Conservation (phyloP, 2,329 filamentous ascomycete species). For the Ophiostoma australiae region DNA sequence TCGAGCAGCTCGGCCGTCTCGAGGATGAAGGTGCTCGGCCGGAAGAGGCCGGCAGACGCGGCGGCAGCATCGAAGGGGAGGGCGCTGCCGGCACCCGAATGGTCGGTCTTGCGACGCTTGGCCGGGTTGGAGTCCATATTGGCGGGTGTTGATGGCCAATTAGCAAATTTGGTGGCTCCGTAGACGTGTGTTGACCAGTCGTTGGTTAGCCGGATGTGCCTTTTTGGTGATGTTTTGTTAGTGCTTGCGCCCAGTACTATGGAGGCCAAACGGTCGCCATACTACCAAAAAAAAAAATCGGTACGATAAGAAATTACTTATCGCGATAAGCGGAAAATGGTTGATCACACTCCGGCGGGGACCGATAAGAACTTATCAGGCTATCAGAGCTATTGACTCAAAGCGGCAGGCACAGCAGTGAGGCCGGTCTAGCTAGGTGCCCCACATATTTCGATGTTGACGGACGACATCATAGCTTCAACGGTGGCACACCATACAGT, state of each 20-base stretch:
- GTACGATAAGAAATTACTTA: slow-evolving; percentile 15
- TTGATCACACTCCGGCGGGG: slow-evolving; percentile 25
- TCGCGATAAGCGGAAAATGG: slow-evolving; percentile 21
- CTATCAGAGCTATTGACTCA: slow-evolving; percentile 1
- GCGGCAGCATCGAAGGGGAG: slow-evolving; percentile 31
- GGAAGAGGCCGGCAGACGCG: slow-evolving; percentile 33
- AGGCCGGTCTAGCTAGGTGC: slow-evolving; percentile 5
- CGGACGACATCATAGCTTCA: slow-evolving; percentile 2
- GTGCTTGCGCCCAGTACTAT: neutral
- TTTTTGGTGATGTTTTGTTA: slow-evolving; percentile 22
- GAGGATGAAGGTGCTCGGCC: slow-evolving; percentile 51
- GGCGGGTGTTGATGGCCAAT: neutral
- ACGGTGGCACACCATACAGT: neutral
- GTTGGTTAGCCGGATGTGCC: neutral
- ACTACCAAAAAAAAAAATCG: slow-evolving; percentile 6
- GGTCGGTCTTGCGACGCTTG: slow-evolving; percentile 36
- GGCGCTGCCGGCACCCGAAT: slow-evolving; percentile 23
- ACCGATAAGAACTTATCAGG: slow-evolving; percentile 17
- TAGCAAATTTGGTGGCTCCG: neutral
- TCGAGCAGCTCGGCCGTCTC: slow-evolving; percentile 57
- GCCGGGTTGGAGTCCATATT: slow-evolving; percentile 33
- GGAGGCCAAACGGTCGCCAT: neutral
- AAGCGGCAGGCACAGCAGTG: neutral
- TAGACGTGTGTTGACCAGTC: neutral
- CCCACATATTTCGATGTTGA: slow-evolving; percentile 1